Conservation (phyloP, 495 filamentous ascomycete species). For the Xylaria castorea region DNA sequence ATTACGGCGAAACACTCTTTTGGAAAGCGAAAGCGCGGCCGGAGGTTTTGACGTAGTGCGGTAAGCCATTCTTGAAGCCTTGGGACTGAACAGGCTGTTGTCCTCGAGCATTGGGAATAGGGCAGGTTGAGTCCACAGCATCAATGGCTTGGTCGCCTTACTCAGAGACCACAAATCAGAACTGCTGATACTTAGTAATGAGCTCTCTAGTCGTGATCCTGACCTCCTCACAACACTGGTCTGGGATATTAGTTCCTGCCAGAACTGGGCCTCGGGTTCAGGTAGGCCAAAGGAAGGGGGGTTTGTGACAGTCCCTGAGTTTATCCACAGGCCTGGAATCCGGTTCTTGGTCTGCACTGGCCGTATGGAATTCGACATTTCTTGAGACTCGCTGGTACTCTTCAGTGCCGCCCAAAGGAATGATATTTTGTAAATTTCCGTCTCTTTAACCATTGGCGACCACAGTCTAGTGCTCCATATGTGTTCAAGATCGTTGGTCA, state of each 20-base stretch:
- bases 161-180: slow-evolving; percentile 7
- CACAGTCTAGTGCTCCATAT: slow-evolving; percentile 1
- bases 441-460: neutral
- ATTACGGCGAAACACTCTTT: neutral
- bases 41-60: slow-evolving; percentile 7
- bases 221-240: neutral
- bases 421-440: neutral
- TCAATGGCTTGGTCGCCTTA: neutral
- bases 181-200: slow-evolving; percentile 12
- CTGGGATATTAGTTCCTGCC: slow-evolving; percentile 18
- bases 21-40: neutral
- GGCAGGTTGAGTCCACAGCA: slow-evolving; percentile 14
- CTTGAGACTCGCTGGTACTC: neutral
- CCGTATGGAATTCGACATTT: neutral
- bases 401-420: slow-evolving; percentile 16
- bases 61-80: neutral
- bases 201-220: neutral
- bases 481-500: neutral
- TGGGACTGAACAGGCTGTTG: neutral
- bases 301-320: neutral
- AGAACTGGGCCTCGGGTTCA: slow-evolving; percentile 7
- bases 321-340: neutral
- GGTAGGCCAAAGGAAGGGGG: slow-evolving; percentile 17
- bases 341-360: neutral
- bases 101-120: neutral